Percentiles rank a stretch among this genome's conserved stretches.
Evolutionary conservation across 768 basidiomycete species (phyloP).

Genomic region (Termitomyces bulborhizus): DNA sequence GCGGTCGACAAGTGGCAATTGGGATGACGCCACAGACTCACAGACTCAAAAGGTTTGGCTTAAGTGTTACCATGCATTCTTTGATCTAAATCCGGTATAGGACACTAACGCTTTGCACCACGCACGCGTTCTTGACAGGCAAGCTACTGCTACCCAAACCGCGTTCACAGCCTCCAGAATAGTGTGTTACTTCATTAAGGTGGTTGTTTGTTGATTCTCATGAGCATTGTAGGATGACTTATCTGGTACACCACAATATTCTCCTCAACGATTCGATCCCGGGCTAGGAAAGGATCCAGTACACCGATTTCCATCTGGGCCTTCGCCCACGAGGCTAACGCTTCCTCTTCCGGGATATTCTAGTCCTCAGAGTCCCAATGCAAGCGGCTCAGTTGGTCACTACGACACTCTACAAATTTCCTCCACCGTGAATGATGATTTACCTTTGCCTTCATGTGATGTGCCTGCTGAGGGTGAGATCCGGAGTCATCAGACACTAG

Average conservation of each 20-base stretch:
- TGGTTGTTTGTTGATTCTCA: conserved; percentile 9
- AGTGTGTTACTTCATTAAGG: conserved; percentile 23
- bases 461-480: conserved; percentile 24
- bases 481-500: conserved; percentile 12
- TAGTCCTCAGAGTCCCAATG: conserved; percentile 3
- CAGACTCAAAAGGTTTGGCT: conserved; percentile 46
- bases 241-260: conserved; percentile 40
- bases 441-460: conserved; percentile 52
- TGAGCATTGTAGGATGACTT: conserved; percentile 36
- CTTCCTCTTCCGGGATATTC: conserved; percentile 24
- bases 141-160: conserved; percentile 30
- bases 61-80: conserved; percentile 28
- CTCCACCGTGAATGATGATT: conserved; percentile 43
- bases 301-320: conserved; percentile 33
- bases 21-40: conserved; percentile 50
- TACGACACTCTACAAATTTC: conserved; percentile 25
- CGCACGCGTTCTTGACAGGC: conserved; percentile 34
- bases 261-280: conserved; percentile 49
- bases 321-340: conserved; percentile 38
- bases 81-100: conserved; percentile 21
- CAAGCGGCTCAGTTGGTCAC: background rate
- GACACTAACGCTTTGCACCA: conserved; percentile 40
- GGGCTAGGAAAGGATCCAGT: conserved; percentile 34
- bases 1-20: conserved; percentile 46
- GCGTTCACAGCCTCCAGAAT: conserved; percentile 34